phyloP scores from a whole-genome alignment of 768 basidiomycete species.

The Ephemerocybe angulata region DNA sequence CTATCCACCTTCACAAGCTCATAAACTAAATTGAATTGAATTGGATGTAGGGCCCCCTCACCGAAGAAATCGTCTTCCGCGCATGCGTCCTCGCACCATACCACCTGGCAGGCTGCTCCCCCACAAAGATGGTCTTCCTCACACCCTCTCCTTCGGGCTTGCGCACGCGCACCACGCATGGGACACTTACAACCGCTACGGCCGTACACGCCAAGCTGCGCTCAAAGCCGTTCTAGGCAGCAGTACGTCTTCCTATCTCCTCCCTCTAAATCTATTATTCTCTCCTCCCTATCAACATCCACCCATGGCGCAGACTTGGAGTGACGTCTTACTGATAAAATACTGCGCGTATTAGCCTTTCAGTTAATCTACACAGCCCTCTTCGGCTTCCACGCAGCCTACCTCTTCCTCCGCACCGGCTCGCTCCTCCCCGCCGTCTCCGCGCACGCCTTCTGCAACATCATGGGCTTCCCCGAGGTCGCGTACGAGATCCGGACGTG shows the following conservation, averaged over 20 bases:
- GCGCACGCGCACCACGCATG: conserved; percentile 93
- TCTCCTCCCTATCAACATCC: too few species aligned
- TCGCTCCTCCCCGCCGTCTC: conserved; percentile 74
- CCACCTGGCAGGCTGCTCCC: conserved; percentile 58
- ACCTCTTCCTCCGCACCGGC: conserved; percentile 81
- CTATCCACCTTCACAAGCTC: too few species aligned
- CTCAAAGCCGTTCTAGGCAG: conserved; percentile 56
- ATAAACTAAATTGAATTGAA: too few species aligned
- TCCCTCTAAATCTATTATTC: background rate
- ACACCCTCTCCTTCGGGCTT: conserved; percentile 86
- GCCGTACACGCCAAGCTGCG: conserved; percentile 63
- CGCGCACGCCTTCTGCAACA: conserved; percentile 90
- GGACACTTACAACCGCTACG: conserved; percentile 77
- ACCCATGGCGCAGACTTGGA: too few species aligned
- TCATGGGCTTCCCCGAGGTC: conserved; percentile 85
- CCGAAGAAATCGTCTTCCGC: conserved; percentile 91
- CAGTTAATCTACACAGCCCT: conserved; percentile 89
- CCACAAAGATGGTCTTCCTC: conserved; percentile 63
- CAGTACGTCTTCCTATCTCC: conserved; percentile 38
- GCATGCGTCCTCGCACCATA: conserved; percentile 77
- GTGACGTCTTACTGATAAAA: too few species aligned
- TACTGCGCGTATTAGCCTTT: too few species aligned
- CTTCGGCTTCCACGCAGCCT: conserved; percentile 87
- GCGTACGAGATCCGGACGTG: conserved; percentile 50
- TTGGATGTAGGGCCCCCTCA: conserved; percentile 78